These are phyloP conservation scores for Hemisphaericaspora lyxosophila DNA, from an alignment of 1,139 yeast genomes.

Conservation along the genomic window DNA sequence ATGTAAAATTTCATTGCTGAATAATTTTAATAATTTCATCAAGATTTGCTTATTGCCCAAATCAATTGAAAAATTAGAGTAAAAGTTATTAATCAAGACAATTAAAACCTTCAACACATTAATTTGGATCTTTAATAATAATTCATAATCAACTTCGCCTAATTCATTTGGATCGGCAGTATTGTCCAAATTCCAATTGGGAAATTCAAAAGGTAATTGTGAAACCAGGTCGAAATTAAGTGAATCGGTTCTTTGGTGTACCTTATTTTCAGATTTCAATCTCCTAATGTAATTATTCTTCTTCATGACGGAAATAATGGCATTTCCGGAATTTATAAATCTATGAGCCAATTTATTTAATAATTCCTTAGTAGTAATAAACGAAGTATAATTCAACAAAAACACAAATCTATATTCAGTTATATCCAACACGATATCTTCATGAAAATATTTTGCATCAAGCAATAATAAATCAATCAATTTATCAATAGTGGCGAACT, in stretches of 20 bases:
- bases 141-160: slow-evolving; percentile 54
- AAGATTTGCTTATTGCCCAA: slow-evolving; percentile 59
- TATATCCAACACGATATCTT: slow-evolving; percentile 38
- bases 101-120: slow-evolving; percentile 79
- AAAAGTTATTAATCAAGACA: slow-evolving; percentile 71
- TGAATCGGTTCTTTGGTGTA: neutral
- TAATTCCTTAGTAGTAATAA: slow-evolving; percentile 42
- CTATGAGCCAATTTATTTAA: slow-evolving; percentile 45
- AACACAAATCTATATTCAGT: slow-evolving; percentile 47
- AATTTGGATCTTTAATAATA: slow-evolving; percentile 69
- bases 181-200: slow-evolving; percentile 53
- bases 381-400: slow-evolving; percentile 43
- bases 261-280: slow-evolving; percentile 6
- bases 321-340: slow-evolving; percentile 48
- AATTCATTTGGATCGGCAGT: slow-evolving; percentile 36
- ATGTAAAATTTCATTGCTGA: slow-evolving; percentile 68
- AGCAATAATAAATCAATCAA: slow-evolving; percentile 43
- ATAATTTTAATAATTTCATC: slow-evolving; percentile 63
- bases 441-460: slow-evolving; percentile 41
- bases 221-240: slow-evolving; percentile 6
- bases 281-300: slow-evolving; percentile 18
- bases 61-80: slow-evolving; percentile 73
- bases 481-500: slow-evolving; percentile 41
- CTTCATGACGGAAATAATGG: slow-evolving; percentile 48
- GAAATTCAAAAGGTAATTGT: slow-evolving; percentile 31